Base-by-base conservation (phyloP, 2,329 filamentous ascomycete species). In the Trichothecium sympodiale region DNA sequence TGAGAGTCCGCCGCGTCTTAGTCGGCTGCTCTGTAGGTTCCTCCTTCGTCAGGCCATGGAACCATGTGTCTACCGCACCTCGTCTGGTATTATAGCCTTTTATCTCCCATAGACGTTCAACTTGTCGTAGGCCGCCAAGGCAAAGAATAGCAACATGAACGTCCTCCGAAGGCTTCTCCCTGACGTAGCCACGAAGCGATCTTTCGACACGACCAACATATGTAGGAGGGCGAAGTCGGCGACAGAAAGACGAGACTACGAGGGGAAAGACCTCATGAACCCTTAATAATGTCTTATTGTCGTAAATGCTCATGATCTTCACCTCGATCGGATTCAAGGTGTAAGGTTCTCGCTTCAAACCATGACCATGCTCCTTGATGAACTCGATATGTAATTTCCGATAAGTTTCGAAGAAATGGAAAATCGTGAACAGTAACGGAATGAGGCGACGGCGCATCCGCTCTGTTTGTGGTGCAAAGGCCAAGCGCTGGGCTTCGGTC, bases 351-450 rank as follows among this genome's bases (percentile, higher is more conserved):
- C 51, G 60, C 29, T 56, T 55, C 31, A 80, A 45, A 5, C 74
- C 71, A 33, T 67, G 59, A 28, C 56, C 57, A 37, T 74, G 61
- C 33, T 71, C 60, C 33, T 60, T 56, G 17, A 80, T 63, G 41
- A 74, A 71, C 43, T 73, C 56, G 7, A 77, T 52, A 44, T 80
- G 74, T 3, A 77, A 57, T 28, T 63, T 66, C 39, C 76, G 69
- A 47, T 77, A 79, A 1, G 64, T 75, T 50, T 80, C 76, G 49
- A 80, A 80, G 48, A 80, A 80, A 50, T 80, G 76, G 43, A 80
- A 80, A 17, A 78, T 61, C 10, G 74, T 78, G 44, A 80, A 80
- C 13, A 80, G 61, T 7, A 79, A 52, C 1, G 76, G 76, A 37
- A 78, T 76, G 8, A 80, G 57, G 34, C 76, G 67, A 41, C 74